phyloP scores from a whole-genome alignment of 2,329 filamentous ascomycete genomes.

The Pyricularia sp. region DNA sequence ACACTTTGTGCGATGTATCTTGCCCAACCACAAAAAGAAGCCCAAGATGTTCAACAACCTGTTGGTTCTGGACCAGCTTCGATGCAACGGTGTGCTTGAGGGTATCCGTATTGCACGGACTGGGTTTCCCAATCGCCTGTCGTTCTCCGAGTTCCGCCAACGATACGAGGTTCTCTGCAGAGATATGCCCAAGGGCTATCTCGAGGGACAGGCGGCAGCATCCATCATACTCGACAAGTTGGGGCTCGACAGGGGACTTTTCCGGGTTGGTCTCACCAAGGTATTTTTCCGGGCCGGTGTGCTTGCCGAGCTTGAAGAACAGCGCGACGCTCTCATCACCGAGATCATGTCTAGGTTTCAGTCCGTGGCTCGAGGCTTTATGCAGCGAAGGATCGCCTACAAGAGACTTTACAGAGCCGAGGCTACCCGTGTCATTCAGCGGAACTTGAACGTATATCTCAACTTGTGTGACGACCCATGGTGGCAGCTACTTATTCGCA shows the following conservation, averaged over 20 bases:
- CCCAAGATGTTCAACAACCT: constrained; percentile 87
- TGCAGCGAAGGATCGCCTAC: constrained; percentile 77
- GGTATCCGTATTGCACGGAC: constrained; percentile 95
- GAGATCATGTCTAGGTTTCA: constrained; percentile 94
- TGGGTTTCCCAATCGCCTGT: constrained; percentile 87
- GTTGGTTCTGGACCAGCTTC: constrained; percentile 92
- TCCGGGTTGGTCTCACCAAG: constrained; percentile 90
- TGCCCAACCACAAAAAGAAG: constrained; percentile 95
- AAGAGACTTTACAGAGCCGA: constrained; percentile 93
- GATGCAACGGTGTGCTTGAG: constrained; percentile 98
- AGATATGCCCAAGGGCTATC: constrained; percentile 79
- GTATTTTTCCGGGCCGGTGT: constrained; percentile 97
- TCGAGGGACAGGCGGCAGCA: constrained; percentile 82
- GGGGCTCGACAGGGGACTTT: constrained; percentile 73
- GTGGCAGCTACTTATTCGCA: constrained; percentile 92
- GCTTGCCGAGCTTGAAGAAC: constrained; percentile 91
- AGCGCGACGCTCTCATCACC: constrained; percentile 83
- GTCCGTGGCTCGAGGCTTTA: constrained; percentile 81
- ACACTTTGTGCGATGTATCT: constrained; percentile 94
- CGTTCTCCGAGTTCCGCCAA: constrained; percentile 89
- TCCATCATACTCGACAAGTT: constrained; percentile 84
- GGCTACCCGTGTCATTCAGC: constrained; percentile 87
- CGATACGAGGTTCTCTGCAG: constrained; percentile 91
- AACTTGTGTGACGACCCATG: constrained; percentile 87
- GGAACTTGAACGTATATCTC: constrained; percentile 87